Conservation (phyloP, 2,329 filamentous ascomycete genomes). For the Fonsecaea monophora region DNA sequence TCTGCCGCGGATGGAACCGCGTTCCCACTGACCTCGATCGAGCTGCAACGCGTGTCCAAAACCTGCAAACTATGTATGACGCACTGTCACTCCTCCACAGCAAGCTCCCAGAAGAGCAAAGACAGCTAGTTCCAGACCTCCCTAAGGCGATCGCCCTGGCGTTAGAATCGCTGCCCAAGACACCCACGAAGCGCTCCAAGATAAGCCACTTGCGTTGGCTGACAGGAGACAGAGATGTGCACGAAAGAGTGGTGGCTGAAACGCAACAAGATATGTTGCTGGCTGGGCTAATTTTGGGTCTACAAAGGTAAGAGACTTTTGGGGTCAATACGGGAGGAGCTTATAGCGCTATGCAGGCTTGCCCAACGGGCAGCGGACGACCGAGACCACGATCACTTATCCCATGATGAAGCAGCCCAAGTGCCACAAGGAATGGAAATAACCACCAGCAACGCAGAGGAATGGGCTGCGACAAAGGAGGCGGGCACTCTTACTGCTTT, state of each 20-base stretch:
- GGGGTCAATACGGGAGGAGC: neutral
- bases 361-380: neutral
- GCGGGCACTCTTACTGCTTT: neutral
- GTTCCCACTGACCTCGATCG: neutral
- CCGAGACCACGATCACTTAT: neutral
- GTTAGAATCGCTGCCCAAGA: conserved; percentile 1
- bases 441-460: neutral
- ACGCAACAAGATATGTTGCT: neutral
- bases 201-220: conserved; percentile 11
- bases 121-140: neutral
- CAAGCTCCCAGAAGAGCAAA: neutral
- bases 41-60: neutral
- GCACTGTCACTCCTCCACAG: neutral
- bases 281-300: neutral
- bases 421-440: neutral
- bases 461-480: neutral
- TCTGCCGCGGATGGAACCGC: neutral
- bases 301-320: neutral
- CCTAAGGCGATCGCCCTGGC: neutral
- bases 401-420: neutral
- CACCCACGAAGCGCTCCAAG: conserved; percentile 9
- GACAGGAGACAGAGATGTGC: conserved; percentile 2
- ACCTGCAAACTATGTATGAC: neutral
- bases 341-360: neutral
- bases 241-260: conserved; percentile 7